Evolutionary conservation across 768 basidiomycete genomes (phyloP).

Genomic region (Suillus brevipes): DNA sequence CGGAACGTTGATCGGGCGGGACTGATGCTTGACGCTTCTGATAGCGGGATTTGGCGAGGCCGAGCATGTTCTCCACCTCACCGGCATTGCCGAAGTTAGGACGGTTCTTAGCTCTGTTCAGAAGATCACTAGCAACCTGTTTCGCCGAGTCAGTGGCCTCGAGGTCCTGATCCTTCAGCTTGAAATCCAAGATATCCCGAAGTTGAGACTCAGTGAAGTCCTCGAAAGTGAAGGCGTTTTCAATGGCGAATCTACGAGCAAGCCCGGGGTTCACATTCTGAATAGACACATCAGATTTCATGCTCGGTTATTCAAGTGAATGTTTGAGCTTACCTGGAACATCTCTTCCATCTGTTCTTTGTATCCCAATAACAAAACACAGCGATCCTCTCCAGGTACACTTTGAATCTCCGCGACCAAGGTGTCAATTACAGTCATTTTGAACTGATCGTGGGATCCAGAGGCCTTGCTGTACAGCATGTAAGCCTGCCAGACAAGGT

Average conservation of each 20-base stretch:
- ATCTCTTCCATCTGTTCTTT: slow-evolving; percentile 68
- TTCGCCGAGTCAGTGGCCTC: slow-evolving; percentile 58
- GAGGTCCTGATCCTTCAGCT: slow-evolving; percentile 59
- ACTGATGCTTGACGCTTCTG: slow-evolving; percentile 38
- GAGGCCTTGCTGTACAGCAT: slow-evolving; percentile 54
- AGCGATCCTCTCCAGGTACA: slow-evolving; percentile 67
- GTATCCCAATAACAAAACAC: slow-evolving; percentile 66
- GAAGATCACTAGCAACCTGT: slow-evolving; percentile 49
- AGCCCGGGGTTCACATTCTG: slow-evolving; percentile 74
- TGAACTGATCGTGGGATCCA: slow-evolving; percentile 48
- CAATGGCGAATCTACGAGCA: slow-evolving; percentile 64
- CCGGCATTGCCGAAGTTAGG: slow-evolving; percentile 70
- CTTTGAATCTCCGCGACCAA: slow-evolving; percentile 75
- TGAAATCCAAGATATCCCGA: slow-evolving; percentile 50
- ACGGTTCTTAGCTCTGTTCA: slow-evolving; percentile 37
- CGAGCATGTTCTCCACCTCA: slow-evolving; percentile 61
- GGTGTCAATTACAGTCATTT: slow-evolving; percentile 71
- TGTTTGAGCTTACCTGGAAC: slow-evolving; percentile 57
- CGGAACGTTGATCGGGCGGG: slow-evolving; percentile 19
- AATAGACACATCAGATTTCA: neutral
- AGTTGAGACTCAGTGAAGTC: slow-evolving; percentile 61
- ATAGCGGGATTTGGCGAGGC: slow-evolving; percentile 48
- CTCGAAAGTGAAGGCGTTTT: slow-evolving; percentile 67
- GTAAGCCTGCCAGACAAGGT: slow-evolving; percentile 50
- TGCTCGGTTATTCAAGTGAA: neutral